Evolutionary conservation across 2,329 filamentous ascomycete genomes (phyloP), one percentile per base, ranked within the genome.

Genomic region (Sphaceloma murrayae): DNA sequence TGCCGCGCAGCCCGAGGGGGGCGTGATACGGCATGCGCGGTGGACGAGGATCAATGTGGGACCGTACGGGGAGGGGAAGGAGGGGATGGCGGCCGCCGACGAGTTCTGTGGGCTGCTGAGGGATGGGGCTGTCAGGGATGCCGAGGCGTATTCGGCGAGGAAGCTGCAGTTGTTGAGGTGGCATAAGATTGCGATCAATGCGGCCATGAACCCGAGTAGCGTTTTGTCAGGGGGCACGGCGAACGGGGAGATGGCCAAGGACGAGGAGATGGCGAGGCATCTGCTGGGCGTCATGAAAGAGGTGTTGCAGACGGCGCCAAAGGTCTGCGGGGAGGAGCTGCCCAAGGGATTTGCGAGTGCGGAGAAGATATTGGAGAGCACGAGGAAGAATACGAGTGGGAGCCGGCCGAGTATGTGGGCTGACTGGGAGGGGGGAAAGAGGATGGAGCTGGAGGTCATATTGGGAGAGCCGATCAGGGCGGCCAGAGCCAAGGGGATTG

Each of bases 151-250:
- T 53, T 70, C 74, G 34, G 78, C 83, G 58, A 64, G 77, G 22
- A 79, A 77, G 48, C 66, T 85, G 34, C 82, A 85, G 61, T 72
- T 77, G 31, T 74, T 85, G 13, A 70, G 81, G 17, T 85, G 81
- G 81, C 80, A 85, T 61, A 85, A 85, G 61, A 74, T 85, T 49
- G 80, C 78, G 54, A 84, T 85, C 66, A 85, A 85, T 59, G 78
- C 80, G 0, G 75, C 78, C 42, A 82, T 85, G 72, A 85, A 85
- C 62, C 80, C 81, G 0, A 79, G 76, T 1, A 77, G 80, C 2
- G 79, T 85, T 5, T 68, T 85, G 0, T 75, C 73, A 1, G 77
- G 78, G 9, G 78, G 79, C 1, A 65, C 70, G 2, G 72, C 75
- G 43, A 85, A 85, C 56, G 72, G 76, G 34, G 72, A 74, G 49